phyloP scores from a whole-genome alignment of 176 grass and related monocot genomes.

The Dactylis glomerata region DNA sequence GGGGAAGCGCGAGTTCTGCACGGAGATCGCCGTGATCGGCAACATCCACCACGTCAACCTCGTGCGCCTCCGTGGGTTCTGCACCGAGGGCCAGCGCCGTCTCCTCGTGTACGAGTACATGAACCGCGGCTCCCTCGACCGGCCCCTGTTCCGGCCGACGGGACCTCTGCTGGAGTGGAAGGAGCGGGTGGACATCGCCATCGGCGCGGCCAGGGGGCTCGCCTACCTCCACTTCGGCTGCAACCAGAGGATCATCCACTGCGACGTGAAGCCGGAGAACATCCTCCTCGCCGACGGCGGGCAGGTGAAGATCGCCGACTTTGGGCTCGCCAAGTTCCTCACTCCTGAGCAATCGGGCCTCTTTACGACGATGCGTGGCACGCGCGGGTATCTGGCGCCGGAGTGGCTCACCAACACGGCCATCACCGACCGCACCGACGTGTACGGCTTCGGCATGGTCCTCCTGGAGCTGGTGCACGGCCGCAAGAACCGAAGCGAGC shows the following conservation, averaged over 20 bases:
- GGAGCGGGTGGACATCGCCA: slow-evolving; percentile 60
- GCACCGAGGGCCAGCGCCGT: slow-evolving; percentile 52
- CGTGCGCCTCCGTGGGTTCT: slow-evolving; percentile 74
- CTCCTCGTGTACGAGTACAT: slow-evolving; percentile 88
- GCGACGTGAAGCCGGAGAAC: slow-evolving; percentile 92
- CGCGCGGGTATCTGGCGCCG: slow-evolving; percentile 76
- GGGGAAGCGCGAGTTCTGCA: slow-evolving; percentile 84
- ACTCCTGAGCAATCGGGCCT: slow-evolving; percentile 82
- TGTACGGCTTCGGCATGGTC: slow-evolving; percentile 89
- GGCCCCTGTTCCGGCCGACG: slow-evolving; percentile 46
- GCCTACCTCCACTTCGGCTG: slow-evolving; percentile 86
- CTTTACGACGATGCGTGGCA: slow-evolving; percentile 86
- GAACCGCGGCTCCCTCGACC: slow-evolving; percentile 70
- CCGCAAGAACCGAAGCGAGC: slow-evolving; percentile 75
- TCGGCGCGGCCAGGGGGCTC: slow-evolving; percentile 73
- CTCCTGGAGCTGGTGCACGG: slow-evolving; percentile 71
- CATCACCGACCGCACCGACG: slow-evolving; percentile 75
- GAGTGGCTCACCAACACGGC: slow-evolving; percentile 81
- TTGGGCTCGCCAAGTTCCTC: slow-evolving; percentile 73
- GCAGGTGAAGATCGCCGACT: slow-evolving; percentile 88
- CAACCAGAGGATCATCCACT: slow-evolving; percentile 74
- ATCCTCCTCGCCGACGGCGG: slow-evolving; percentile 70
- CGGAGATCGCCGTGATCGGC: slow-evolving; percentile 88
- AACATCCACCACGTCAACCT: slow-evolving; percentile 92
- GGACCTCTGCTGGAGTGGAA: slow-evolving; percentile 48